Base-by-base conservation (phyloP, 2,329 filamentous ascomycete species). In the Diaporthe sp. region DNA sequence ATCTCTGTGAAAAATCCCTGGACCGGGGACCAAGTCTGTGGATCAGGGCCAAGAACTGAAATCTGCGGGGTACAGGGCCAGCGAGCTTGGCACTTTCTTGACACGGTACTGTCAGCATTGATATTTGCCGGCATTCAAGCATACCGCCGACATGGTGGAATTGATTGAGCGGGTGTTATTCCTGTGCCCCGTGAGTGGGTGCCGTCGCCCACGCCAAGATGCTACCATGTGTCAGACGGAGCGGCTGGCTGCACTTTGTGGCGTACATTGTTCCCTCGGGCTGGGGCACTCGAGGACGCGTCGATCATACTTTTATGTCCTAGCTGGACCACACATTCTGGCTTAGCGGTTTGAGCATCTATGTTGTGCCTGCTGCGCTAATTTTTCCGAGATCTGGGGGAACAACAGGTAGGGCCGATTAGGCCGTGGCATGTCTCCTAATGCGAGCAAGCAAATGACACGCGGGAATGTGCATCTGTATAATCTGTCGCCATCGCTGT, bases 1-100 rank as follows among this genome's bases (percentile, higher is more conserved):
- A 70, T 55, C 34, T 55, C 49, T 55, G 34, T 31, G 31, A 31
- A 28, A 28, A 28, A 53, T 55, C 49, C 65, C 8, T 22, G 65
- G 34, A 42, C 83, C 22, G 65, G 62, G 44, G 49, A 70, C 65
- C 49, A 70, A 42, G 65, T 42, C 65, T 28, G 49, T 70, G 65
- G 65, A 70, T 70, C 65, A 70, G 17, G 65, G 65, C 65, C 65
- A 70, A 70, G 65, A 55, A 42, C 49, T 19, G 22, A 70, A 70
- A 70, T 70, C 65, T 70, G 65, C 65, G 65, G 65, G 65, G 65
- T 70, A 70, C 65, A 70, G 65, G 65, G 49, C 49, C 65, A 70
- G 46, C 34, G 49, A 70, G 34, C 65, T 70, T 70, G 65, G 65
- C 65, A 70, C 31, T 39, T 31, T 70, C 49, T 55, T 13, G 65